Base-by-base conservation (phyloP, 768 basidiomycete genomes). In the Lactarius sanguifluus region DNA sequence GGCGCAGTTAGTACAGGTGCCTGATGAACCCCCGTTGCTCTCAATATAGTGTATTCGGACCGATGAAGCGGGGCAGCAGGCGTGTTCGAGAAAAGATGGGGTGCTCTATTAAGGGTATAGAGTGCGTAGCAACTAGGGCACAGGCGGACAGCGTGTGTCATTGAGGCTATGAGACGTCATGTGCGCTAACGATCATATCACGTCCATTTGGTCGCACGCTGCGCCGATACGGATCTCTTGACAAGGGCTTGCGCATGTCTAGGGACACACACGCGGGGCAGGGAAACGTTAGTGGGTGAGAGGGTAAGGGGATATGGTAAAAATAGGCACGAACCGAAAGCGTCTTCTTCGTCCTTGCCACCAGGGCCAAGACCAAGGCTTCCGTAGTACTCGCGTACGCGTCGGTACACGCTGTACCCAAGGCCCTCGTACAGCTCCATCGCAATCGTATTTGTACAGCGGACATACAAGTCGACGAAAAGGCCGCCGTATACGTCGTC, bases 381-480 rank as follows among this genome's bases (percentile, higher is more conserved):
- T 20, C 88, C 88, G 76, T 95, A 95, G 79, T 95, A 99, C 76
- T 94, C 94, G 67, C 87, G 83, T 59, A 99, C 96, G 68, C 94
- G 78, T 32, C 94, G 81, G 77, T 90, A 98, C 15, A 98, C 94
- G 73, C 90, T 93, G 72, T 99, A 99, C 13, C 93, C 96, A 74
- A 98, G 79, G 47, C 86, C 83, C 75, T 98, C 94, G 73, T 98
- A 98, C 90, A 99, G 90, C 23, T 80, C 81, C 66, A 96, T 92
- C 23, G 96, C 97, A 25, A 94, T 81, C 2, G 77, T 72, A 71
- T 96, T 97, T 66, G 88, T 88, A 72, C 92, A 94, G 60, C 97
- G 86, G 64, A 98, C 96, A 75, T 94, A 98, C 25, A 99, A 84
- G 77, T 98, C 97, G 57, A 98, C 94, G 73, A 96, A 98, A 82